Percentiles rank a stretch among this genome's conserved stretches.
phyloP scores from a whole-genome alignment of 208 protist genomes.

The Trypanosoma grayi region DNA sequence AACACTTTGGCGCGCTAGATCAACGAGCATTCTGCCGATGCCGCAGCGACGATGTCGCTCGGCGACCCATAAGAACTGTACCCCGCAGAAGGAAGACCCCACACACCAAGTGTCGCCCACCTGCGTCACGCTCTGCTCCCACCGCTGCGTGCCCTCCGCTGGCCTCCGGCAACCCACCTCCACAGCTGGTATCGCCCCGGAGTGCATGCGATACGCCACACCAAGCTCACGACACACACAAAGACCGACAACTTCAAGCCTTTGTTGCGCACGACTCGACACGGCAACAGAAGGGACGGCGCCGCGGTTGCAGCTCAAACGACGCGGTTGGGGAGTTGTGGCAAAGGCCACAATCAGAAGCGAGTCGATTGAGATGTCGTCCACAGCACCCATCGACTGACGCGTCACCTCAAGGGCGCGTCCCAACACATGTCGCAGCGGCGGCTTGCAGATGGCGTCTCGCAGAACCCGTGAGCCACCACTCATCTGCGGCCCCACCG shows the following conservation, averaged over 20 bases:
- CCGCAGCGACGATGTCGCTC: conserved; percentile 26
- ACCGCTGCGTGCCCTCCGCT: neutral
- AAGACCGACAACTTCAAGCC: conserved; percentile 17
- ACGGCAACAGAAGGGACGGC: neutral
- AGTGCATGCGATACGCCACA: conserved; percentile 17
- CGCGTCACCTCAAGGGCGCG: conserved; percentile 3
- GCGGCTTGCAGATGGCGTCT: neutral
- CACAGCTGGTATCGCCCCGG: neutral
- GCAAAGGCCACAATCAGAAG: conserved; percentile 22
- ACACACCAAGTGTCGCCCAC: conserved; percentile 37
- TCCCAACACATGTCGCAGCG: neutral
- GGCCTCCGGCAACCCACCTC: neutral
- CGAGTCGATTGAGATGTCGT: conserved; percentile 19
- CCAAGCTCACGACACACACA: conserved; percentile 25
- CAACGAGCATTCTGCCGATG: conserved; percentile 35
- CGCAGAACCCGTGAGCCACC: neutral
- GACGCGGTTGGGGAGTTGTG: neutral
- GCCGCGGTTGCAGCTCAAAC: neutral
- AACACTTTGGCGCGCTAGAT: conserved; percentile 31
- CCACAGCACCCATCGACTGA: conserved; percentile 27
- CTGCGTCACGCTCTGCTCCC: conserved; percentile 2
- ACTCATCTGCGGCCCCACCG: no score
- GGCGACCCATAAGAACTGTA: conserved; percentile 61
- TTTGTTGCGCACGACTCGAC: neutral
- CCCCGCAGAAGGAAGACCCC: conserved; percentile 46